Evolutionary conservation across 1,139 yeast species (phyloP).

Genomic region (Entelexis sorbosivorans): DNA sequence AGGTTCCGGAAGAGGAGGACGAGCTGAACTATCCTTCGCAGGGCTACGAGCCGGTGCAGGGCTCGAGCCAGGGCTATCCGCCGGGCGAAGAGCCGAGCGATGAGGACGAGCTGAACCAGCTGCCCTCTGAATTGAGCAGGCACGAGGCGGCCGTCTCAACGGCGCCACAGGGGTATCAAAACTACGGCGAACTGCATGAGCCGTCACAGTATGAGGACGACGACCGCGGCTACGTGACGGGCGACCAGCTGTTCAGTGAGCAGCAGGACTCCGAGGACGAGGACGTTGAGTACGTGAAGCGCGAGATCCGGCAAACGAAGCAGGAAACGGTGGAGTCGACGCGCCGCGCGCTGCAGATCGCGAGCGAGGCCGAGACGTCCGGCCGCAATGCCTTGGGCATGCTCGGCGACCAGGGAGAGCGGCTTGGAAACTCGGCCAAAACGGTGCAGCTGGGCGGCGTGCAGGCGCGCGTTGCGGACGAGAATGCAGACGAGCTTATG

Average conservation of each 20-base stretch:
- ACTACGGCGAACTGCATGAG: slow-evolving; percentile 1
- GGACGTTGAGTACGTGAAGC: slow-evolving; percentile 80
- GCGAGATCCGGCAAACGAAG: slow-evolving; percentile 73
- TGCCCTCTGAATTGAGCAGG: slow-evolving; percentile 14
- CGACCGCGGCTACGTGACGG: slow-evolving; percentile 7
- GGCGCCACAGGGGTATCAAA: neutral
- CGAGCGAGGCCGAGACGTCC: slow-evolving; percentile 83
- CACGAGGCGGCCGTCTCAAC: neutral
- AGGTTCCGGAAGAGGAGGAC: slow-evolving; percentile 16
- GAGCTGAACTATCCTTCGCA: slow-evolving; percentile 21
- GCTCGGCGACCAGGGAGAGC: slow-evolving; percentile 85
- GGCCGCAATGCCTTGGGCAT: slow-evolving; percentile 85
- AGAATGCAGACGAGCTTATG: slow-evolving; percentile 68
- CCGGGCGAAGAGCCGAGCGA: slow-evolving; percentile 13
- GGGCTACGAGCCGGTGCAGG: slow-evolving; percentile 5
- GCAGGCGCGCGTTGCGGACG: slow-evolving; percentile 74
- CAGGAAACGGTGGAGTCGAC: slow-evolving; percentile 81
- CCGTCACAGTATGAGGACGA: neutral
- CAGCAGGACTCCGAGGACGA: slow-evolving; percentile 45
- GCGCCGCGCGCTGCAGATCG: slow-evolving; percentile 74
- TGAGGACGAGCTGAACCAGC: slow-evolving; percentile 34
- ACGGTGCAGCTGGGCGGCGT: slow-evolving; percentile 67
- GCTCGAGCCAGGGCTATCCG: neutral
- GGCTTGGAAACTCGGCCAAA: slow-evolving; percentile 68
- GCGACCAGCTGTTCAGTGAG: slow-evolving; percentile 14